Evolutionary conservation across 768 basidiomycete genomes (phyloP).

Genomic region (Leucocoprinus sp.): DNA sequence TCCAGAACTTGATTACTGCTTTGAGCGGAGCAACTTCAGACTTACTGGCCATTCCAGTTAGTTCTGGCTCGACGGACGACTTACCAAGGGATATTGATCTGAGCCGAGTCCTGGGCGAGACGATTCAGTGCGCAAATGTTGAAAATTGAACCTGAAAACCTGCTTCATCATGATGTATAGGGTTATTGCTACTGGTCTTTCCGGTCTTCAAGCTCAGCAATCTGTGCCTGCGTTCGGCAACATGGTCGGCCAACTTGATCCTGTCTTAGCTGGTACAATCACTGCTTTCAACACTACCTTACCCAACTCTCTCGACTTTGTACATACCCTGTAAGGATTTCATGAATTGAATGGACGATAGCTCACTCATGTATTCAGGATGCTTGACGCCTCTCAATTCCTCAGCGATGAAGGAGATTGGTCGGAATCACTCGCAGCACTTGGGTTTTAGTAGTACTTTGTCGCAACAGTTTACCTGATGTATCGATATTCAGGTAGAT

Average conservation of each 20-base stretch:
- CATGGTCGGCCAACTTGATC: conserved; percentile 22
- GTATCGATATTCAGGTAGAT: neutral
- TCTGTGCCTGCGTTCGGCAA: conserved; percentile 21
- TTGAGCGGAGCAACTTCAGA: conserved; percentile 18
- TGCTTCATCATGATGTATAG: conserved; percentile 12
- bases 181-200: conserved; percentile 21
- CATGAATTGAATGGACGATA: too few species aligned
- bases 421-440: conserved; percentile 24
- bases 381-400: conserved; percentile 30
- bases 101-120: conserved; percentile 23
- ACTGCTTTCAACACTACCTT: conserved; percentile 24
- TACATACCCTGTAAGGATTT: conserved; percentile 22
- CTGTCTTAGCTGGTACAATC: conserved; percentile 18
- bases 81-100: conserved; percentile 28
- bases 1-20: conserved; percentile 19
- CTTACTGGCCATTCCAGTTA: conserved; percentile 20
- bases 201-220: conserved; percentile 19
- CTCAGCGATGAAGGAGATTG: conserved; percentile 22
- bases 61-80: conserved; percentile 24
- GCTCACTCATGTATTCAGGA: conserved; percentile 16
- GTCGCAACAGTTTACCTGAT: neutral
- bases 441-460: conserved; percentile 21
- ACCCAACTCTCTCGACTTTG: conserved; percentile 19
- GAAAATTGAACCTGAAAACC: neutral
- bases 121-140: conserved; percentile 19